Evolutionary conservation across 2,329 filamentous ascomycete species (phyloP).

Genomic region (Thelonectria blattea): DNA sequence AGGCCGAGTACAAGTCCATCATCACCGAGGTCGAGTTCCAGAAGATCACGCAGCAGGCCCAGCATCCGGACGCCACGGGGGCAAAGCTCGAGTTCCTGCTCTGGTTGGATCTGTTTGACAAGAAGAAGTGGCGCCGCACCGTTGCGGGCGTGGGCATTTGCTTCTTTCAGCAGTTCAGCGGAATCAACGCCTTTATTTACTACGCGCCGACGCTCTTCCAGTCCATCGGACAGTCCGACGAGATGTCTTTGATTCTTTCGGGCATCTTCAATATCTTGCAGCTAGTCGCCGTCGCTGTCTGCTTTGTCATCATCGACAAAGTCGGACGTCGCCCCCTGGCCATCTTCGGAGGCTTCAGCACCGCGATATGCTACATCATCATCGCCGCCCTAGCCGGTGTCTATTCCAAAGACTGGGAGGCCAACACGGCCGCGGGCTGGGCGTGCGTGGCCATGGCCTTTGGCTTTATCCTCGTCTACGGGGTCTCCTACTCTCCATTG

Average conservation of each 20-base stretch:
- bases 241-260: slow-evolving; percentile 48
- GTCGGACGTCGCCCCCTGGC: slow-evolving; percentile 39
- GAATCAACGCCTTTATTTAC: slow-evolving; percentile 52
- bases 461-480: slow-evolving; percentile 55
- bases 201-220: slow-evolving; percentile 53
- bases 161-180: slow-evolving; percentile 64
- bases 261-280: slow-evolving; percentile 50
- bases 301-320: slow-evolving; percentile 23
- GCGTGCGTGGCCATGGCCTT: slow-evolving; percentile 67
- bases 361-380: slow-evolving; percentile 50
- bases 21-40: slow-evolving; percentile 60
- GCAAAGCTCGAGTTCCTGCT: slow-evolving; percentile 46
- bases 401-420: slow-evolving; percentile 6
- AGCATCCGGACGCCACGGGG: slow-evolving; percentile 12
- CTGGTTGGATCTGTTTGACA: slow-evolving; percentile 56
- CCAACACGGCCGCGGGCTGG: slow-evolving; percentile 58
- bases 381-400: slow-evolving; percentile 59
- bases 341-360: slow-evolving; percentile 47
- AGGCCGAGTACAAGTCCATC: slow-evolving; percentile 67
- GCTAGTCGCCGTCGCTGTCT: slow-evolving; percentile 48
- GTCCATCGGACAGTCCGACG: slow-evolving; percentile 44
- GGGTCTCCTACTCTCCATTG: slow-evolving; percentile 46
- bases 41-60: slow-evolving; percentile 44
- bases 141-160: slow-evolving; percentile 45
- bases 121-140: slow-evolving; percentile 59